These are phyloP conservation scores for Ensete ventricosum DNA, from an alignment of 176 grass and related monocot species.

Conservation along the genomic window DNA sequence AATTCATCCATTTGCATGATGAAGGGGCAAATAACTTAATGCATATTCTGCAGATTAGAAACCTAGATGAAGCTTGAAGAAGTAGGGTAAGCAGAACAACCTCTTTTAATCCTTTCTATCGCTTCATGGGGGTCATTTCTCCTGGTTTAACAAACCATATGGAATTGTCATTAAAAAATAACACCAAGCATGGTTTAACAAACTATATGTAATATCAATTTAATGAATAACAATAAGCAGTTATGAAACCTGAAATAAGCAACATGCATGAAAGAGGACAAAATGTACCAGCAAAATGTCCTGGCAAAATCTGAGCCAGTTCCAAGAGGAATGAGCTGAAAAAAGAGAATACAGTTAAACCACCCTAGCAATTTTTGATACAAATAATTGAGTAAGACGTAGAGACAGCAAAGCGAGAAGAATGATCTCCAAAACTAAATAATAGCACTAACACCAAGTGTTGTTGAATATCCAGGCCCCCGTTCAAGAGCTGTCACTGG, in stretches of 20 bases:
- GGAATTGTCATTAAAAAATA: constrained; percentile 5
- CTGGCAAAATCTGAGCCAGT: constrained; percentile 93
- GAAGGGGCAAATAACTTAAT: background rate
- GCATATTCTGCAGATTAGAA: background rate
- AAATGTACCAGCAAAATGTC: constrained; percentile 76
- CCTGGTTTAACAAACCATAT: constrained; percentile 34
- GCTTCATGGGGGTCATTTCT: constrained; percentile 77
- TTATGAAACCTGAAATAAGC: constrained; percentile 8
- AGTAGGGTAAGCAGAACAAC: constrained; percentile 21
- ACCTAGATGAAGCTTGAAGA: background rate
- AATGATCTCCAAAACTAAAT: constrained; percentile 10
- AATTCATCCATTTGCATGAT: background rate
- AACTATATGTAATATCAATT: background rate
- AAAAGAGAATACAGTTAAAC: constrained; percentile 18
- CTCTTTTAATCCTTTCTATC: constrained; percentile 76
- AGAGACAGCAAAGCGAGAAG: constrained; percentile 18
- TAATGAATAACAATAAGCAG: background rate
- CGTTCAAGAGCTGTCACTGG: constrained; percentile 42
- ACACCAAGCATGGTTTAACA: constrained; percentile 22
- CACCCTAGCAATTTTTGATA: background rate
- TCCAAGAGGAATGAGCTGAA: constrained; percentile 92
- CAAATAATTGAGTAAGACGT: constrained; percentile 13
- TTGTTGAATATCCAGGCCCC: constrained; percentile 40
- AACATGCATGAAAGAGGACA: constrained; percentile 18
- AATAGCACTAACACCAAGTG: constrained; percentile 61